Base-by-base conservation (phyloP, 148 eudicot species). In the Dysphania ambrosioides region DNA sequence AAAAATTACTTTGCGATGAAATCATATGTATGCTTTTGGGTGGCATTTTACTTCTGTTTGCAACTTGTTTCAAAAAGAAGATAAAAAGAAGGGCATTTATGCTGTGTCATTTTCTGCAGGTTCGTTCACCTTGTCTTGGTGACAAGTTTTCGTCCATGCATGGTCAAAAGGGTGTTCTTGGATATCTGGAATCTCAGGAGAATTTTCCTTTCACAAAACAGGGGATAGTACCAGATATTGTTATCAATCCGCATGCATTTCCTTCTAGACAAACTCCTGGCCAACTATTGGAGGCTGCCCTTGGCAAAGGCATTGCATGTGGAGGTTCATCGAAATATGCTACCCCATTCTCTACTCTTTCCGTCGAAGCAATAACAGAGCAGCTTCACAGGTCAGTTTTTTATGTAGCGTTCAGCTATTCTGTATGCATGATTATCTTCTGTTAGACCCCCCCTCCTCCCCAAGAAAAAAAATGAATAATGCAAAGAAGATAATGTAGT, bases 121-220 rank as follows among this genome's bases (percentile, higher is more conserved):
- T 92, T 81, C 96, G 99, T 34, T 79, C 86, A 18, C 99, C 99
- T 5, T 85, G 93, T 72, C 96, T 95, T 42, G 99, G 99, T 19
- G 99, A 92, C 83, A 95, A 95, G 77, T 95, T 95, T 71, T 90
- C 99, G 0, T 88, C 91, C 82, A 94, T 94, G 98, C 98, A 94
- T 67, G 98, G 98, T 59, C 98, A 94, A 71, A 94, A 94, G 81
- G 97, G 99, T 71, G 99, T 95, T 59, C 83, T 95, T 23, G 99
- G 99, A 67, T 90, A 79, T 77, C 68, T 95, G 68, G 99, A 95
- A 75, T 82, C 89, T 2, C 97, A 92, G 57, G 97, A 95, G 80
- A 94, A 91, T 79, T 92, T 91, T 68, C 95, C 95, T 36, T 94
- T 94, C 82, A 94, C 98, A 27, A 76, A 75, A 44, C 97, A 94